Evolutionary conservation across 805 yeast species (phyloP).

Genomic region (Pichia membranifaciens): DNA sequence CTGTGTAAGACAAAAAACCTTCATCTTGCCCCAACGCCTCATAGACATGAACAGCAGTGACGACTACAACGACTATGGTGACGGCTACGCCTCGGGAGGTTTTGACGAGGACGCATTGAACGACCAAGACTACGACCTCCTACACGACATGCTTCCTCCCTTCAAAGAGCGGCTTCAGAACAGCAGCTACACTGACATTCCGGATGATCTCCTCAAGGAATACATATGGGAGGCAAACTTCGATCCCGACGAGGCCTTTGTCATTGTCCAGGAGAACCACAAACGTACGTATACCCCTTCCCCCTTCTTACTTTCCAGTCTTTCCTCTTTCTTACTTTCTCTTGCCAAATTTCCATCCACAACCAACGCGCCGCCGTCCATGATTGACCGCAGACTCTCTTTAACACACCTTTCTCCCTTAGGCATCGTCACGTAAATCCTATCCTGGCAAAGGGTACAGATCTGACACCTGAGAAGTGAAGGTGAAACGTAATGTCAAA

Average conservation of each 20-base stretch:
- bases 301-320: not conserved
- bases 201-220: constrained; percentile 11
- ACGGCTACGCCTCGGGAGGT: constrained; percentile 9
- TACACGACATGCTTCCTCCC: constrained; percentile 15
- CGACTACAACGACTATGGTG: not conserved
- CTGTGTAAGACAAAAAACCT: not conserved
- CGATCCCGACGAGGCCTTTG: constrained; percentile 11
- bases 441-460: too few relatives aligned
- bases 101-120: constrained; percentile 34
- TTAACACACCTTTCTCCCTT: too few relatives aligned
- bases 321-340: not conserved
- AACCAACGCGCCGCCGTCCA: not conserved
- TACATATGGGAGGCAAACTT: constrained; percentile 14
- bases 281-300: constrained; percentile 11
- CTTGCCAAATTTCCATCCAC: not conserved
- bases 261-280: constrained; percentile 6
- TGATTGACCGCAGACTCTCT: too few relatives aligned
- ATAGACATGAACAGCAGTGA: not conserved
- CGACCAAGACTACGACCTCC: constrained; percentile 35
- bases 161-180: not conserved
- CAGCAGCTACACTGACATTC: not conserved
- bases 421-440: too few relatives aligned
- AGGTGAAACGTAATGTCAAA: too few relatives aligned
- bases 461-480: too few relatives aligned
- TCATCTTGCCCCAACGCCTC: not conserved